These are phyloP conservation scores for Geotrichum europaeum DNA, from an alignment of 1,139 yeast genomes.

Conservation along the genomic window DNA sequence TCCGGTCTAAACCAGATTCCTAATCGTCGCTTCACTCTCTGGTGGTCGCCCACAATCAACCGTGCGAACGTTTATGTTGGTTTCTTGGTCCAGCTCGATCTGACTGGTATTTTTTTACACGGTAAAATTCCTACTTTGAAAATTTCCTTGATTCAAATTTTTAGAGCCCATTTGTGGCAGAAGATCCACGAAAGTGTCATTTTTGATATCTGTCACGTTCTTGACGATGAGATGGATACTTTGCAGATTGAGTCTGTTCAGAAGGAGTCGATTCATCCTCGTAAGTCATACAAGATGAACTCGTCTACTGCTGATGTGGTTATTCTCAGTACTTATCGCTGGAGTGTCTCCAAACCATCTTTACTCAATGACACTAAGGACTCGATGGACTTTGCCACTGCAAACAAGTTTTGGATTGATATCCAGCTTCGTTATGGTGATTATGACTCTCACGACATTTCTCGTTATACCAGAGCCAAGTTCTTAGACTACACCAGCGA, in stretches of 20 bases:
- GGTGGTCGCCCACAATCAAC: slow-evolving; percentile 99
- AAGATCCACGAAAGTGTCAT: slow-evolving; percentile 95
- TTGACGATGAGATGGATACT: slow-evolving; percentile 81
- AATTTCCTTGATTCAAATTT: slow-evolving; percentile 90
- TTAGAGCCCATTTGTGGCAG: slow-evolving; percentile 98
- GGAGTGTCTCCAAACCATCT: slow-evolving; percentile 85
- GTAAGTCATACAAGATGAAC: slow-evolving; percentile 96
- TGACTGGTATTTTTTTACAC: slow-evolving; percentile 94
- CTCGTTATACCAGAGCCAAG: slow-evolving; percentile 89
- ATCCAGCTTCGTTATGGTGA: slow-evolving; percentile 95
- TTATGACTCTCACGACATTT: slow-evolving; percentile 94
- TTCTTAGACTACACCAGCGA: slow-evolving; percentile 90
- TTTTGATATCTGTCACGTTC: slow-evolving; percentile 84
- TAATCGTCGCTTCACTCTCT: slow-evolving; percentile 88
- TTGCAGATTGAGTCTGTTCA: slow-evolving; percentile 80
- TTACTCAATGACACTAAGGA: slow-evolving; percentile 47
- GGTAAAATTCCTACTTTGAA: slow-evolving; percentile 97
- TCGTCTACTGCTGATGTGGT: slow-evolving; percentile 91
- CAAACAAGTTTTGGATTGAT: slow-evolving; percentile 89
- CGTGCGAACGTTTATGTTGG: slow-evolving; percentile 98
- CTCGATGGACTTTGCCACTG: slow-evolving; percentile 39
- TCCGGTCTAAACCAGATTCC: slow-evolving; percentile 98
- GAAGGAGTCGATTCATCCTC: slow-evolving; percentile 90
- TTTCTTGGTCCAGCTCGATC: slow-evolving; percentile 88
- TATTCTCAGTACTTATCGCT: slow-evolving; percentile 64